Evolutionary conservation across 768 basidiomycete genomes (phyloP).

Genomic region (Suillus alpinus): DNA sequence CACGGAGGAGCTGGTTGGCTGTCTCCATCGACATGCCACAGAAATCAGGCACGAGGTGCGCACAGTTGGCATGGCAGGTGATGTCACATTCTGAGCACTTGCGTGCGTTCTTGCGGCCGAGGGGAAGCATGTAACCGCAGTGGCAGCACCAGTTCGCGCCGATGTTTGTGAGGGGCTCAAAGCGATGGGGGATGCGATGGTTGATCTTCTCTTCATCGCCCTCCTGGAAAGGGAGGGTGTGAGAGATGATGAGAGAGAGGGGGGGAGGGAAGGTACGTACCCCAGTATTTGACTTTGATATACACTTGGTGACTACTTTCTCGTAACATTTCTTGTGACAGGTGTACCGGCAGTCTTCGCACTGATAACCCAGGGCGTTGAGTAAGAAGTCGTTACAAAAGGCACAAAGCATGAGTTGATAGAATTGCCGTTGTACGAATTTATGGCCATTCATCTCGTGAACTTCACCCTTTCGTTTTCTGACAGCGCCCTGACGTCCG

Average conservation of each 20-base stretch:
- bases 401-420: slow-evolving; percentile 97
- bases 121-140: slow-evolving; percentile 96
- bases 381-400: slow-evolving; percentile 97
- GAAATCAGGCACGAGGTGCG: slow-evolving; percentile 98
- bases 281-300: slow-evolving; percentile 92
- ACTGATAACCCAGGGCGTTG: slow-evolving; percentile 97
- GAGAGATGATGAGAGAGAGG: neutral
- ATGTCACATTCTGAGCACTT: slow-evolving; percentile 95
- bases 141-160: slow-evolving; percentile 99
- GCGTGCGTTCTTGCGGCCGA: slow-evolving; percentile 94
- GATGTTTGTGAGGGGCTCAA: slow-evolving; percentile 94
- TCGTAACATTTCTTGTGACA: slow-evolving; percentile 99
- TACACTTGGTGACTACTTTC: slow-evolving; percentile 99
- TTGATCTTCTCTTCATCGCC: slow-evolving; percentile 99
- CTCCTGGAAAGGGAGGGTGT: slow-evolving; percentile 49
- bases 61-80: slow-evolving; percentile 96
- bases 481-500: slow-evolving; percentile 95
- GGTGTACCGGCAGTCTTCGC: slow-evolving; percentile 98
- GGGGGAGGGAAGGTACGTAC: slow-evolving; percentile 45
- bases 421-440: slow-evolving; percentile 96
- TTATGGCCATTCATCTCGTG: slow-evolving; percentile 99
- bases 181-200: slow-evolving; percentile 97
- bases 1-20: slow-evolving; percentile 86
- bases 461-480: slow-evolving; percentile 96
- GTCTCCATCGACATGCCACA: slow-evolving; percentile 99